Evolutionary conservation across 164 flowering plant genomes (phyloP).

Genomic region (Kingdonia uniflora): DNA sequence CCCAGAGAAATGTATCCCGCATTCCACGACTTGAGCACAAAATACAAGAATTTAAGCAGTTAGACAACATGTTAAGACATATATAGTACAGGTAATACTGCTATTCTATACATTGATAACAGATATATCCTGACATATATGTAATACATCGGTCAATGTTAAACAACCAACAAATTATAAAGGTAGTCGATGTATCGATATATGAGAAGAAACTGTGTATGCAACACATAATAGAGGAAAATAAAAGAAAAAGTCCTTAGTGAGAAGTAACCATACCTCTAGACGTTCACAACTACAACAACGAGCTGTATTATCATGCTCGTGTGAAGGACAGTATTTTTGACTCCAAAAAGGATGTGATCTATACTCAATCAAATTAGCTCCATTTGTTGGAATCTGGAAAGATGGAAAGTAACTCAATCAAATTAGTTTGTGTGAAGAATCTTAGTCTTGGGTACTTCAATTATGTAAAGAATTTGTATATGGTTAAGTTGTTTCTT

Average conservation of each 20-base stretch:
- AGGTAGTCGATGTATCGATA: too few relatives aligned
- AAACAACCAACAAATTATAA: too few relatives aligned
- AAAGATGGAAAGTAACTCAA: conserved; percentile 2
- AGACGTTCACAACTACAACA: conserved; percentile 95
- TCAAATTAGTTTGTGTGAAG: not conserved
- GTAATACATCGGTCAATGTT: too few relatives aligned
- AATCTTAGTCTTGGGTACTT: not conserved
- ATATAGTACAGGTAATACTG: too few relatives aligned
- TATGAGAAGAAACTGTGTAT: too few relatives aligned
- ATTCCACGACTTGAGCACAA: conserved; percentile 52
- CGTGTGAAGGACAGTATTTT: conserved; percentile 92
- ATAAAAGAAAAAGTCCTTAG: too few relatives aligned
- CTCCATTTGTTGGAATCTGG: conserved; percentile 87
- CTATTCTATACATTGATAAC: too few relatives aligned
- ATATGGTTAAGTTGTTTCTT: conserved; percentile 28
- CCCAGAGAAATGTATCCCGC: conserved; percentile 54
- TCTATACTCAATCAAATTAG: conserved; percentile 88
- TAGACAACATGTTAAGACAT: not conserved
- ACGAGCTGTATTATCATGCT: conserved; percentile 71
- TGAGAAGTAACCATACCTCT: conserved; percentile 48
- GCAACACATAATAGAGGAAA: too few relatives aligned
- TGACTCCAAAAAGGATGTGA: conserved; percentile 95
- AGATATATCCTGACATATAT: too few relatives aligned
- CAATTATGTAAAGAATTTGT: too few relatives aligned
- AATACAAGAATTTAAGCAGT: not conserved